phyloP scores from a whole-genome alignment of 2,329 filamentous ascomycete species.

The Pyrenophora teres region DNA sequence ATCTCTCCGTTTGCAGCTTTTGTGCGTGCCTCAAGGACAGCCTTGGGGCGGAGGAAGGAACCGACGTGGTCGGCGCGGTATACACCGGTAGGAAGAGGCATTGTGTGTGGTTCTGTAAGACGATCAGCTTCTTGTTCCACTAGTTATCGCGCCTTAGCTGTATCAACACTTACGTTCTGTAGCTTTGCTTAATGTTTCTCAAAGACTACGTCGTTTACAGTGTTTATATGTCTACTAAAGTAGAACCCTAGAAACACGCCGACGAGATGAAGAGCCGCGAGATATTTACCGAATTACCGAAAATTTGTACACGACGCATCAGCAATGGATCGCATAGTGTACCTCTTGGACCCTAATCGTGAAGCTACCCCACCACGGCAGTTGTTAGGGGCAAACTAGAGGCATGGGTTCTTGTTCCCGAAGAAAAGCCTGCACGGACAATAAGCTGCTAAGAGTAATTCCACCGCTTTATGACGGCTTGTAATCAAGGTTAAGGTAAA shows the following conservation, averaged over 20 bases:
- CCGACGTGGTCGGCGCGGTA: constrained; percentile 61
- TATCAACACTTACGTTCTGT: not conserved
- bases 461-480: not conserved
- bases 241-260: not conserved
- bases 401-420: constrained; percentile 11
- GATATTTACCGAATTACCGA: not conserved
- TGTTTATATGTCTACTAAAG: not conserved
- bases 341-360: constrained; percentile 8
- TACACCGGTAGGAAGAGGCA: constrained; percentile 48
- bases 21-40: constrained; percentile 56
- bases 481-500: not conserved
- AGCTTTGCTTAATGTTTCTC: not conserved
- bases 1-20: constrained; percentile 53
- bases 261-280: not conserved
- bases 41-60: constrained; percentile 59
- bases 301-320: constrained; percentile 14
- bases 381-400: constrained; percentile 32
- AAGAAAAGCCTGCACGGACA: constrained; percentile 11
- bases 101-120: constrained; percentile 19
- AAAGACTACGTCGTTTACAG: not conserved
- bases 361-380: constrained; percentile 45
- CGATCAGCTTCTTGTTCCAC: not conserved
- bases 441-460: constrained; percentile 5
- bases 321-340: constrained; percentile 9
- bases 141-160: too few relatives aligned